phyloP scores from a whole-genome alignment of 2,329 filamentous ascomycete genomes.

The Aspergillus oerlinghausenensis region DNA sequence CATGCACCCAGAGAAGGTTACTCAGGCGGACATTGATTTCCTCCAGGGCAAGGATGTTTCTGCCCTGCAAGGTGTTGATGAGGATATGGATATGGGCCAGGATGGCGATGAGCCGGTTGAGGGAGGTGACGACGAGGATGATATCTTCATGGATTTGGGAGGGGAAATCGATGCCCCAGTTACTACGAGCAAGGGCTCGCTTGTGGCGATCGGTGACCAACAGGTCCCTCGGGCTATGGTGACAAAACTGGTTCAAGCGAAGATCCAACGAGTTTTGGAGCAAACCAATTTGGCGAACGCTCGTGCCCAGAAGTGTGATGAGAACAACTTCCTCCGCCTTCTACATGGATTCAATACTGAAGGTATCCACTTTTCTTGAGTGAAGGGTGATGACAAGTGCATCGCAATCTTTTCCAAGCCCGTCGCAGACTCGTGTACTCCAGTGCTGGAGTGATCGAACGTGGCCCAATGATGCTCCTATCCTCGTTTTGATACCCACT shows the following conservation, averaged over 20 bases:
- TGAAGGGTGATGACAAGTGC: not conserved
- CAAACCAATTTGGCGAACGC: conserved; percentile 71
- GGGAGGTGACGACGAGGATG: conserved; percentile 39
- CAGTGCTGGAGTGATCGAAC: not conserved
- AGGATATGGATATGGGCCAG: conserved; percentile 33
- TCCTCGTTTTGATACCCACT: not conserved
- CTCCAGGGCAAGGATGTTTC: conserved; percentile 27
- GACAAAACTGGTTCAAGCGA: conserved; percentile 68
- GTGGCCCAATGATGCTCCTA: not conserved
- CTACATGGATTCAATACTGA: conserved; percentile 58
- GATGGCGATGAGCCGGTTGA: conserved; percentile 38
- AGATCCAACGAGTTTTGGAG: conserved; percentile 74
- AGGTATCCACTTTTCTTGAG: conserved; percentile 12
- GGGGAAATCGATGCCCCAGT: conserved; percentile 48
- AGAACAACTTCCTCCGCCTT: conserved; percentile 77
- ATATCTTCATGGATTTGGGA: conserved; percentile 43
- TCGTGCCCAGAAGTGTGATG: conserved; percentile 74
- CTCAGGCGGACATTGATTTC: conserved; percentile 46
- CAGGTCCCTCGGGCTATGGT: conserved; percentile 70
- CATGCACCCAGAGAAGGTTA: conserved; percentile 38
- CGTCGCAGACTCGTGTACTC: not conserved
- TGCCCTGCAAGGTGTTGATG: conserved; percentile 6
- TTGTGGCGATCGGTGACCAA: conserved; percentile 48
- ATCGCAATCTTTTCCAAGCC: not conserved
- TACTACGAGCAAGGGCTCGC: conserved; percentile 40